Base-by-base conservation (phyloP, 78 protist species). In the Emiliania huxleyi region DNA sequence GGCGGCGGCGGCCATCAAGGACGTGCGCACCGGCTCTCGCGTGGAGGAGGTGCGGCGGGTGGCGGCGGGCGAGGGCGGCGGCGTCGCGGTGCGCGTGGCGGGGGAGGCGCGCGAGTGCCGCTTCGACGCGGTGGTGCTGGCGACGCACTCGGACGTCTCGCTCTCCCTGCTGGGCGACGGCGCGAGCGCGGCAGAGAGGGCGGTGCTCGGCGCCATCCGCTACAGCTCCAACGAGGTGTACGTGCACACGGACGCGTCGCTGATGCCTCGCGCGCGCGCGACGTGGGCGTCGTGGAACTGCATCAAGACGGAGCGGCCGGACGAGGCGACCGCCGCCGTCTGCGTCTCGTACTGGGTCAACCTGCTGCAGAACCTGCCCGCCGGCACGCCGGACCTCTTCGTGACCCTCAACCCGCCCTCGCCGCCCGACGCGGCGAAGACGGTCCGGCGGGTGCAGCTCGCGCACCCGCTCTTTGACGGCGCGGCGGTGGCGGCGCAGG, bases 261-360 rank as follows among this genome's bases (percentile, higher is more conserved):
- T 77, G 49, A 91, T 91, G 93, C 93, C 93, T 49, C 26, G 35
- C 19, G 75, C 69, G 40, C 43, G 90, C 22, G 4, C 33, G 25
- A 2, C 23, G 38, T 91, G 93, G 93, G 62, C 93, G 12, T 1
- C 77, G n/a, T 91, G 93, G 93, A 91, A 91, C 75, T 90, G 85
- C 93, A 5, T 71, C 71, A 19, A 18, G 25, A 2, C 4, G 48
- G 11, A 1, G 33, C 33, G 33, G 35, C 25, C 71, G 40, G 71
- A 6, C n/a, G 75, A 26, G 37, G 75, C 21, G 1, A 48, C 5
- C 29, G 23, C 33, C 43, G 22, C 90, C 1, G 89, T 91, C 38
- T 44, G 87, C 69, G 93, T 91, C 69, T 48, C 38, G 25, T 91
- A 91, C 75, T 91, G 77, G 71, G 46, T 77, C 43, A 91, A 91